Evolutionary conservation across 2,329 filamentous ascomycete genomes (phyloP).

Genomic region (Colletotrichum tabaci): DNA sequence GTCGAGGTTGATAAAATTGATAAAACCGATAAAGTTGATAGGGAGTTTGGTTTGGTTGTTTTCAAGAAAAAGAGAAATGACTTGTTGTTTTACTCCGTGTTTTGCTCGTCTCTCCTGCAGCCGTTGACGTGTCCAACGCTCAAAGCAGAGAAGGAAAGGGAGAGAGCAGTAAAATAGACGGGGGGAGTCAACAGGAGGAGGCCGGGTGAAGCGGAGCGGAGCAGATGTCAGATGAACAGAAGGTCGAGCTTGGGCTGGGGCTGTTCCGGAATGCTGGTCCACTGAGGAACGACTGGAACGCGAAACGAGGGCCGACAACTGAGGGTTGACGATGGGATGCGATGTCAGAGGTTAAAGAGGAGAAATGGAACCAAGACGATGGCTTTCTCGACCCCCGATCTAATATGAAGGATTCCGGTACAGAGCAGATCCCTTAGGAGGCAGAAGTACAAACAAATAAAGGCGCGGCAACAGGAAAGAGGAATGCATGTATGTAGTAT

Average conservation of each 20-base stretch:
- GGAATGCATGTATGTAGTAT: too few relatives aligned
- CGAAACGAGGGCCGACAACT: constrained; percentile 13
- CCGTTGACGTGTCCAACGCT: constrained; percentile 9
- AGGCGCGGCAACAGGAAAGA: background rate
- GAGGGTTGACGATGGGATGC: constrained; percentile 14
- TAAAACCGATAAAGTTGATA: constrained; percentile 3
- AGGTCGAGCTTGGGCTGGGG: constrained; percentile 15
- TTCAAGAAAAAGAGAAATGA: constrained; percentile 12
- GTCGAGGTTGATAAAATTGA: constrained; percentile 6
- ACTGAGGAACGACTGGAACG: constrained; percentile 32
- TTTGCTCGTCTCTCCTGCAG: constrained; percentile 5
- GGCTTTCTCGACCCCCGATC: constrained; percentile 4
- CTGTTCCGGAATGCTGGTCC: constrained; percentile 5
- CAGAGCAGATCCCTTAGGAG: constrained; percentile 30
- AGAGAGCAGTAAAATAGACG: background rate
- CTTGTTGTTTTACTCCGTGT: constrained; percentile 18
- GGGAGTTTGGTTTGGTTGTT: constrained; percentile 5
- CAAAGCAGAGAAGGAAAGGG: constrained; percentile 1
- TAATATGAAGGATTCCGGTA: constrained; percentile 12
- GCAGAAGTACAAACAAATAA: background rate
- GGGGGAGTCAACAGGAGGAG: background rate
- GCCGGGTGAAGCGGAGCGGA: constrained; percentile 9
- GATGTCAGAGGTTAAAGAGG: background rate
- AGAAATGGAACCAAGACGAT: background rate
- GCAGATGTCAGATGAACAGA: background rate